These are phyloP conservation scores for Kokia cookei DNA, from an alignment of 441 rosid genomes.

Conservation along the genomic window DNA sequence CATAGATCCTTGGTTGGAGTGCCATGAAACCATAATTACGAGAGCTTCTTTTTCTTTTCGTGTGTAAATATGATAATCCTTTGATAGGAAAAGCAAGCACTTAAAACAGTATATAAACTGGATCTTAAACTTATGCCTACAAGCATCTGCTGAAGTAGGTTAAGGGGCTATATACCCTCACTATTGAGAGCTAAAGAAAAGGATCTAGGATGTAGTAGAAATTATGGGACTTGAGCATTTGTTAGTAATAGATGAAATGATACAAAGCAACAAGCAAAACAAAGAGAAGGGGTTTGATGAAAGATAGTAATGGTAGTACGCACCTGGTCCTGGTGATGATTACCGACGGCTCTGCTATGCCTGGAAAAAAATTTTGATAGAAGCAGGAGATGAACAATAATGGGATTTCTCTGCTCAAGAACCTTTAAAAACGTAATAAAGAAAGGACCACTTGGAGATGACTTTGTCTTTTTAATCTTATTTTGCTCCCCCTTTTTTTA, in stretches of 20 bases:
- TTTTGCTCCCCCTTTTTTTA: neutral
- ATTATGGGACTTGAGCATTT: neutral
- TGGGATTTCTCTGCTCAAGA: neutral
- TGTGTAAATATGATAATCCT: neutral
- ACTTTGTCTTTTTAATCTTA: slow-evolving; percentile 25
- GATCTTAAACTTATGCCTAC: neutral
- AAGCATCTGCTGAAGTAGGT: neutral
- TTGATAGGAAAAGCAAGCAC: neutral
- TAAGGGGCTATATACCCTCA: neutral
- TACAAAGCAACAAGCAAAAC: neutral
- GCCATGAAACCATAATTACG: neutral
- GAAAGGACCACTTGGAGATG: slow-evolving; percentile 19
- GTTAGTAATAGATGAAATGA: neutral
- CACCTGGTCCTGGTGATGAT: slow-evolving; percentile 16
- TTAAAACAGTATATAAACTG: neutral
- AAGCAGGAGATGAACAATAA: slow-evolving; percentile 4
- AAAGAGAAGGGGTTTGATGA: neutral
- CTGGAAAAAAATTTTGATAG: neutral
- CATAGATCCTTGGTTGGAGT: neutral
- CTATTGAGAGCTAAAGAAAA: neutral
- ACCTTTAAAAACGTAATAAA: slow-evolving; percentile 10
- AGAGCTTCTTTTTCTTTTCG: neutral
- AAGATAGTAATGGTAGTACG: neutral
- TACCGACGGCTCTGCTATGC: neutral
- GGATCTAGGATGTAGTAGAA: neutral